Conservation (phyloP, 129 eudicot genomes). For the Pulicaria dysenterica region DNA sequence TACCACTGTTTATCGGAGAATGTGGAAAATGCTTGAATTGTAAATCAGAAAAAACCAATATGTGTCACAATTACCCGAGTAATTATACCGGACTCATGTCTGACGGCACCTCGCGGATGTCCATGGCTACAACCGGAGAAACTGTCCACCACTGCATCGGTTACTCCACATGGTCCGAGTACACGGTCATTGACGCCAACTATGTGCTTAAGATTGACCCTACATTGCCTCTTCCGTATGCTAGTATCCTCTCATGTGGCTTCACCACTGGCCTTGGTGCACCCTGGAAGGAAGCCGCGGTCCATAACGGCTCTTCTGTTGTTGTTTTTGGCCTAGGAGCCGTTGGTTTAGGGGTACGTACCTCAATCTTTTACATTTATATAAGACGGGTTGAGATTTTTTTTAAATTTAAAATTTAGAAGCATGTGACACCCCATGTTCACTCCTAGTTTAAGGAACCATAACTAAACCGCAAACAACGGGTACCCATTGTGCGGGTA, state of each 20-base stretch:
- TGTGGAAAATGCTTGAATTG: constrained; percentile 59
- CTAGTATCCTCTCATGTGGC: constrained; percentile 64
- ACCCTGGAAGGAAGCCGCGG: too few relatives aligned
- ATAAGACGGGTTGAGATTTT: too few relatives aligned
- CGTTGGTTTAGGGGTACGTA: constrained; percentile 64
- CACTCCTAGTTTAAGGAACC: too few relatives aligned
- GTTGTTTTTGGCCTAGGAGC: constrained; percentile 67
- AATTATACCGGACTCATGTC: constrained; percentile 42
- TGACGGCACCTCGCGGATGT: constrained; percentile 62
- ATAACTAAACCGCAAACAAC: too few relatives aligned
- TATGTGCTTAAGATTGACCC: constrained; percentile 52
- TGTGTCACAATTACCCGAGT: constrained; percentile 42
- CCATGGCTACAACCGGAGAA: constrained; percentile 38
- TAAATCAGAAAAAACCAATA: constrained; percentile 46
- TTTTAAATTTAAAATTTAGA: too few relatives aligned
- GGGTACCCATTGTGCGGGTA: too few relatives aligned
- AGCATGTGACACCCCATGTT: too few relatives aligned
- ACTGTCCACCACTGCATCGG: constrained; percentile 40
- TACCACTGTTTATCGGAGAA: constrained; percentile 57
- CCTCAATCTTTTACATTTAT: neutral
- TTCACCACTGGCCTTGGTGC: too few relatives aligned
- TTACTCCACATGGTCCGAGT: constrained; percentile 66
- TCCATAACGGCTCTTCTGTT: constrained; percentile 51
- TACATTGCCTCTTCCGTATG: constrained; percentile 42
- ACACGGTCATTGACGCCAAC: constrained; percentile 44